Evolutionary conservation across 352 stramenopile species (phyloP).

Genomic region (Pythium rhizo-oryzae): DNA sequence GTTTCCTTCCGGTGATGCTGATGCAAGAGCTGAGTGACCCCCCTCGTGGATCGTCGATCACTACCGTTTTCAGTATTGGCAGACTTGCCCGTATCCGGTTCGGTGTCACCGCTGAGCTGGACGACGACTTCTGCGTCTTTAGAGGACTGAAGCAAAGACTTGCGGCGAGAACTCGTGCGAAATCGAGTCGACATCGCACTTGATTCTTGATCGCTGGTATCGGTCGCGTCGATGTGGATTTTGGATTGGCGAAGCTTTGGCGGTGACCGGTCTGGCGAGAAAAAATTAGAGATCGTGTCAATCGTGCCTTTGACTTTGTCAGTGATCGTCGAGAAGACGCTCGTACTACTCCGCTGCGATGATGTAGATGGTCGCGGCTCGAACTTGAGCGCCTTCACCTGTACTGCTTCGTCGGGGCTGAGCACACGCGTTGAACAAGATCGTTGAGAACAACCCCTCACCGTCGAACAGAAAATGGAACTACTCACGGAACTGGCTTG

Average conservation of each 20-base stretch:
- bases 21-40: constrained; percentile 5
- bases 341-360: constrained; percentile 24
- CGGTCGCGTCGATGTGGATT: constrained; percentile 12
- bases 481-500: constrained; percentile 45
- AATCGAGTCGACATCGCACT: constrained; percentile 24
- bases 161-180: constrained; percentile 24
- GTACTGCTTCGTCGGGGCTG: constrained; percentile 5
- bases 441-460: neutral
- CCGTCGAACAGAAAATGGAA: neutral
- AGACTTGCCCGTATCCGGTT: neutral
- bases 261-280: constrained; percentile 28
- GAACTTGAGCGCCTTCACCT: constrained; percentile 13
- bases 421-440: neutral
- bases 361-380: neutral
- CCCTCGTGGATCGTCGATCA: constrained; percentile 25
- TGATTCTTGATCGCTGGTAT: constrained; percentile 19
- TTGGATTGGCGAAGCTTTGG: constrained; percentile 24
- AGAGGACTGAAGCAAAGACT: constrained; percentile 23
- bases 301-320: constrained; percentile 34
- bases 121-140: constrained; percentile 28
- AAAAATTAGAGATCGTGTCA: constrained; percentile 32
- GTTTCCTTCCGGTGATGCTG: constrained; percentile 25
- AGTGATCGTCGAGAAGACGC: constrained; percentile 28
- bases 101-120: constrained; percentile 23
- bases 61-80: neutral